Evolutionary conservation across 2,329 filamentous ascomycete species (phyloP), one percentile per base, ranked within the genome.

Genomic region (Cladorrhinum sp.): DNA sequence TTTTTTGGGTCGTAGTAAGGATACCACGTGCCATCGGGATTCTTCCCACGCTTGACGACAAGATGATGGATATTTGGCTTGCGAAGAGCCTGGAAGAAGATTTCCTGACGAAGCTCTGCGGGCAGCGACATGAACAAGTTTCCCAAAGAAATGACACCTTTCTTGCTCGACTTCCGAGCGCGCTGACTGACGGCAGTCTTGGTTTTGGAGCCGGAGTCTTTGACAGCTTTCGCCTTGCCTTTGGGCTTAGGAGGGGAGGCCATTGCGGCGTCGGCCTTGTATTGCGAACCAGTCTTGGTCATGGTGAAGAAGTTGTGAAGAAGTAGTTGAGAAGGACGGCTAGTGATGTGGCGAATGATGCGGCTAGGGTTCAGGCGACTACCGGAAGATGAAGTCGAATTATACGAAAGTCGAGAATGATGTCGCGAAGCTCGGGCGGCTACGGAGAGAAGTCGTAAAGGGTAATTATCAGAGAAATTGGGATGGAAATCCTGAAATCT

Each of bases 51-150:
- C 18, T 4, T 45, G 12, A 41, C 59, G 10, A 36, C 57, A 55
- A 65, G 53, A 3, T 62, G 56, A 24, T 69, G 68, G 18, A 67
- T 50, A 5, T 65, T 58, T 1, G 67, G 66, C 53, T 61, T 64
- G 16, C 36, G 29, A 3, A 69, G 20, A 1, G 57, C 60, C 38
- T 16, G 57, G 55, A n/a, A 61, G 27, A 9, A 50, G 55, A 60
- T 60, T 58, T 1, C 50, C 45, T 2, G 60, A 56, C 18, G 41
- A 45, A 45, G 16, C 41, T 45, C 41, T 13, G 41, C 3, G n/a
- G 18, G 16, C 16, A 45, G 41, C 16, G 18, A 18, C 41, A 18
- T 18, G 41, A 45, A 45, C 3, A 36, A 13, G 25, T 29, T 29
- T 4, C 25, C 25, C 32, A 13, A 10, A 13, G 12, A 36, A 8